Evolutionary conservation across 805 yeast genomes (phyloP), one percentile per base, ranked within the genome.

Genomic region (Hanseniaspora lindneri): DNA sequence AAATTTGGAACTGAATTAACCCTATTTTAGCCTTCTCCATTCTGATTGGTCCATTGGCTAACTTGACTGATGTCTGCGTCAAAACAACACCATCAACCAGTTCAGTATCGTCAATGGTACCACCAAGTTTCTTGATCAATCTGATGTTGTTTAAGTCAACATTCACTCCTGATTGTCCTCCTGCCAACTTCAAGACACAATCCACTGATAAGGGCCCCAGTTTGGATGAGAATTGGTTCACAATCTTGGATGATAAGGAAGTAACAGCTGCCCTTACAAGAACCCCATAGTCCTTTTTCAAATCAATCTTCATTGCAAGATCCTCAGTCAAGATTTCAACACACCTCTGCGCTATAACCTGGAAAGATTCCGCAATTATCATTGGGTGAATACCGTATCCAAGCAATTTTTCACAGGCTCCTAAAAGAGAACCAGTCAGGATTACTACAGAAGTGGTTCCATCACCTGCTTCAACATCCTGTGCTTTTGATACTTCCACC

Each of bases 401-500:
- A 58, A 92, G 74, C 52, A 92, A 71, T 62, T 81, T 80, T 58
- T 92, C 98, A 49, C 97, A 95, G 16, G 98, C 98, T 27, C 89
- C 95, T 49, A 92, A 71, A 42, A 92, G 67, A 4, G 96, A 89
- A 32, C 98, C 99, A 5, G 96, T 85, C 53, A 92, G 72, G 49
- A 92, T 89, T 25, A 94, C 98, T 28, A 92, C 98, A 2, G 96
- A 81, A 0, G 99, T 92, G 29, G 99, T 92, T 54, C 99, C 99
- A 63, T 92, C 99, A 49, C 99, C 99, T n/a, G 97, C 98, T 66
- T 88, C 99, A 33, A 88, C 83, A 59, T 92, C 99, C 67, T 92
- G 99, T 1, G 98, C 97, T 36, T 88, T 96, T 52, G 95, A 82
- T 24, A 92, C 84, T 62, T 92, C 97, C 39, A 92, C 98, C n/a